Conservation (phyloP, 441 rosid genomes). For the Euphorbia schlechtendalii region DNA sequence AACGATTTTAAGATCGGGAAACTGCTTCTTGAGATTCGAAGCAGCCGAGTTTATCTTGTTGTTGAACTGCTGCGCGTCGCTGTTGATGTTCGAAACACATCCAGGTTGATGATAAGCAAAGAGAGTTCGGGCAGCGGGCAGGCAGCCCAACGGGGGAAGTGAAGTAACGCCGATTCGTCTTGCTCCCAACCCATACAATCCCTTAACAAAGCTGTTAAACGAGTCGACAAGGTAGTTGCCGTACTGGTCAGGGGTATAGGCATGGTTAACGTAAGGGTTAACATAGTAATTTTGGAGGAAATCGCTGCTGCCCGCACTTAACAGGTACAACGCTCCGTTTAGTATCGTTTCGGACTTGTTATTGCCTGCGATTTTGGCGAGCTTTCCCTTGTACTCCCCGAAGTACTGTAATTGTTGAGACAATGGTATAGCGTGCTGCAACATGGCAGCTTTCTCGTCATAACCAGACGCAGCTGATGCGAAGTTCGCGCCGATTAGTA, state of each 20-base stretch:
- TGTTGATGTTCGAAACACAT: slow-evolving; percentile 56
- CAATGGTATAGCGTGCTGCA: slow-evolving; percentile 79
- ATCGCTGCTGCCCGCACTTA: slow-evolving; percentile 83
- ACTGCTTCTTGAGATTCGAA: slow-evolving; percentile 51
- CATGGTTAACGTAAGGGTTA: slow-evolving; percentile 55
- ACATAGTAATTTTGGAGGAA: slow-evolving; percentile 76
- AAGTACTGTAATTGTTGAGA: slow-evolving; percentile 62
- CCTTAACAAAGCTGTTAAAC: slow-evolving; percentile 56
- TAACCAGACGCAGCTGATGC: slow-evolving; percentile 94
- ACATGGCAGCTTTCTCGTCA: slow-evolving; percentile 61
- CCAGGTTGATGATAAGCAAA: slow-evolving; percentile 55
- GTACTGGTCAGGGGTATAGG: slow-evolving; percentile 55
- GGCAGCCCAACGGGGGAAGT: slow-evolving; percentile 81
- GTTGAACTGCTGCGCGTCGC: slow-evolving; percentile 64
- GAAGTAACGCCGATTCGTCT: slow-evolving; percentile 83
- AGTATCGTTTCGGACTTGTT: slow-evolving; percentile 49
- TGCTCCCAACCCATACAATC: slow-evolving; percentile 54
- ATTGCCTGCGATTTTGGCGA: slow-evolving; percentile 53
- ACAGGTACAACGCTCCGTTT: slow-evolving; percentile 47
- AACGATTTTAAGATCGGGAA: slow-evolving; percentile 63
- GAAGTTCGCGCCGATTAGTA: slow-evolving; percentile 84
- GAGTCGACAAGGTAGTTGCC: slow-evolving; percentile 41
- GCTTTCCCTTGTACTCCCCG: slow-evolving; percentile 70
- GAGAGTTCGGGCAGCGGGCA: slow-evolving; percentile 67
- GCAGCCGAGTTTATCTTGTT: slow-evolving; percentile 56